phyloP scores from a whole-genome alignment of 345 rosid species.

The Eucalyptus viminalis region DNA sequence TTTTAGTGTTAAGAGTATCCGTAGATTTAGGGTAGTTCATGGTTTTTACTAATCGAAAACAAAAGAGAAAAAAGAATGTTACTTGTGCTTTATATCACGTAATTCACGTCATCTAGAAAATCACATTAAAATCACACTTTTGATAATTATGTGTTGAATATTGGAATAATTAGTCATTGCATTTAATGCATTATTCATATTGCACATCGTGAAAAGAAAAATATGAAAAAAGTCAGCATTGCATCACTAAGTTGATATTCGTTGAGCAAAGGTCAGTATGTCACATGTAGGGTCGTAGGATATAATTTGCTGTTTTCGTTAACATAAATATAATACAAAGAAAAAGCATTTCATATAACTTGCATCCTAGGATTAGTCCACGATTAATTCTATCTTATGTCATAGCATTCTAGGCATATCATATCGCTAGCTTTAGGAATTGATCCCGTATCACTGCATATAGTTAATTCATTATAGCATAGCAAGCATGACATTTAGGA shows the following conservation, averaged over 20 bases:
- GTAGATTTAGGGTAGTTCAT: not conserved
- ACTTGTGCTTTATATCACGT: not conserved
- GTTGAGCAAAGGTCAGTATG: not conserved
- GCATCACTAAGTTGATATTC: not conserved
- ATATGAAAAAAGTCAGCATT: not conserved
- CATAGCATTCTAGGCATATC: not conserved
- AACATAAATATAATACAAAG: not conserved
- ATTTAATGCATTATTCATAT: not conserved
- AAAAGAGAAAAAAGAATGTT: not conserved
- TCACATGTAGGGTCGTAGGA: not conserved
- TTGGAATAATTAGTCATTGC: not conserved
- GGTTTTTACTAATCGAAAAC: not conserved
- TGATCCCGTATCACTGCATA: not conserved
- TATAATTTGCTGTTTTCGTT: not conserved
- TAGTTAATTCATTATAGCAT: not conserved
- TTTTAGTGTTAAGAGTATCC: not conserved
- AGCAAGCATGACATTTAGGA: not conserved
- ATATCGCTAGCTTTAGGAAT: not conserved
- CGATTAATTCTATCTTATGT: not conserved
- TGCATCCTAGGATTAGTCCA: not conserved
- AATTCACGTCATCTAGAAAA: not conserved
- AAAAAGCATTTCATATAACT: not conserved
- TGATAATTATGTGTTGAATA: not conserved
- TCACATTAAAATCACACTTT: not conserved
- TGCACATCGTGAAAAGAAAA: not conserved